Percentiles rank a stretch among this genome's conserved stretches.
Conservation (phyloP, 768 basidiomycete genomes). For the Tulasnella sp. region DNA sequence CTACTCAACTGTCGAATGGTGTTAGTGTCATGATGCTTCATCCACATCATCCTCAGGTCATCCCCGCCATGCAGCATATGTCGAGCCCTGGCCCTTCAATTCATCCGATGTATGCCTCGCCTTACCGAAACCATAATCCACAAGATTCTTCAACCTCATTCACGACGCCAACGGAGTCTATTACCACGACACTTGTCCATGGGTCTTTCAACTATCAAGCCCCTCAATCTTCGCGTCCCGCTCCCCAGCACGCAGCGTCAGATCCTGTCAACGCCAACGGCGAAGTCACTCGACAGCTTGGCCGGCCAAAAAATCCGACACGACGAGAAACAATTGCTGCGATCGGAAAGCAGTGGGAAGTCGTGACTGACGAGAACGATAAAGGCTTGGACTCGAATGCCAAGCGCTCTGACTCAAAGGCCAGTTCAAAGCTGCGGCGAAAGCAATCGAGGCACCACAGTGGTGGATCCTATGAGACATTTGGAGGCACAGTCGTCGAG, state of each 20-base stretch:
- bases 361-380: background rate
- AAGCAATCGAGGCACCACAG: constrained; percentile 4
- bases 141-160: background rate
- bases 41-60: background rate
- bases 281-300: background rate
- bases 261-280: background rate
- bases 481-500: background rate
- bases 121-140: background rate
- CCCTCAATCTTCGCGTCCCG: background rate
- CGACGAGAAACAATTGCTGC: constrained; percentile 13
- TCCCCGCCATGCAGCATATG: background rate
- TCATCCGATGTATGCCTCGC: background rate
- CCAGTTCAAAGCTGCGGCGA: background rate
- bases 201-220: background rate
- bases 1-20: background rate
- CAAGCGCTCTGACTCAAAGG: background rate
- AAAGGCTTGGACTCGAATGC: background rate
- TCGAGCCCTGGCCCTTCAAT: background rate
- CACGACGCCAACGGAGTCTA: background rate
- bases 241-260: constrained; percentile 1
- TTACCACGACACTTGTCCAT: too few relatives aligned
- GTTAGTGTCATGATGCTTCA: constrained; percentile 7
- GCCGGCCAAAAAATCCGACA: background rate
- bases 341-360: constrained; percentile 5
- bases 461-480: background rate